Base-by-base conservation (phyloP, 225 moss, liverwort and hornwort genomes). In the Asterella californica region DNA sequence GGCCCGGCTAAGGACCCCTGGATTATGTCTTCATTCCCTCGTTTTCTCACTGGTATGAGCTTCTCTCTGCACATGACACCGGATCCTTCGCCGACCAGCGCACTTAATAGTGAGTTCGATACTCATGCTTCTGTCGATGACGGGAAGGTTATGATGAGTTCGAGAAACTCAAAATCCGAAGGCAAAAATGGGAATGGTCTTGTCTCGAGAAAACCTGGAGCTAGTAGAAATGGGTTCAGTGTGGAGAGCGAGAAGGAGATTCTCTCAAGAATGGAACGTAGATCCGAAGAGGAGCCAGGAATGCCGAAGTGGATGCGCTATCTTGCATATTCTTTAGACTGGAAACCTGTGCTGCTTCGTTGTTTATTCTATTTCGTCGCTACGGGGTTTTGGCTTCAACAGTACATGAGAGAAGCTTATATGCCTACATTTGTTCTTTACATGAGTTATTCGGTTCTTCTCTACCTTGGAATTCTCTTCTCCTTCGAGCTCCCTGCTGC, bases 1-100 rank as follows among this genome's bases (percentile, higher is more conserved):
- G 97, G 93, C 59, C 91, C 94, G 9, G 93, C 85, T 0, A 85
- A 89, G 6, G 94, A 93, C 67, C 88, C 92, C 32, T 86, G 89
- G 90, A 90, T 84, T 2, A 64, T 86, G 14, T 90, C 93, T 32
- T 89, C 88, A 17, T 93, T 91, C 36, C 87, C 87, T 11, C 86
- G 91, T 48, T 94, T 97, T 82, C 79, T 93, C 50, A 87, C 89
- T 27, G 86, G 89, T 36, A 86, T 97, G 88, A 89, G 78, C 36
- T 86, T 91, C 48, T 82, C 93, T n/a, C 46, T 97, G 62, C 94
- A 97, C 64, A 72, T 91, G 59, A 85, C 88, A 21, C 82, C 91
- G 25, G 83, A 53, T 88, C 89, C 38, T 33, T 69, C 4, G 53
- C 78, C 6, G 77, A 77, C 55, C 77, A 55, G 50, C 22, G 36